Conservation (phyloP, 805 yeast species). For the Candida ficus region DNA sequence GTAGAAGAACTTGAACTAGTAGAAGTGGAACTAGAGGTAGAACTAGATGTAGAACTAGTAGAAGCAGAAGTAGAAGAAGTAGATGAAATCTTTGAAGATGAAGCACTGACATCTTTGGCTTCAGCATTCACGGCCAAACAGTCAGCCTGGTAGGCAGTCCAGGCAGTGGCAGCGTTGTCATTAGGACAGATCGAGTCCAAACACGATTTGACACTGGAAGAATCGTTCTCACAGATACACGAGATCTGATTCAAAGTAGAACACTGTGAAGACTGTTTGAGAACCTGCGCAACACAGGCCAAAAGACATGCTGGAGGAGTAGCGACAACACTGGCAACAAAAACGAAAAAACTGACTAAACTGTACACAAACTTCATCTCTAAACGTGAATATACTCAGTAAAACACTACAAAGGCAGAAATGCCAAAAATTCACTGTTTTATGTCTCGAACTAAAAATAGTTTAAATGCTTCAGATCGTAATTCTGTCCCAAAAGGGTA, state of each 20-base stretch:
- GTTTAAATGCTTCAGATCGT: background rate
- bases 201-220: slow-evolving; percentile 52
- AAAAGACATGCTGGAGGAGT: slow-evolving; percentile 90
- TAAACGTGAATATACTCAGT: slow-evolving; percentile 13
- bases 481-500: background rate
- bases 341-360: slow-evolving; percentile 15
- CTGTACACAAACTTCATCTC: no score
- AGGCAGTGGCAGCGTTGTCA: slow-evolving; percentile 54
- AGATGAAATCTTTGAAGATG: slow-evolving; percentile 31
- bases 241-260: slow-evolving; percentile 53
- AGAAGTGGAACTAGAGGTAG: slow-evolving; percentile 16
- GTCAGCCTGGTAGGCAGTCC: slow-evolving; percentile 46
- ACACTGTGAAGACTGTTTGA: slow-evolving; percentile 48
- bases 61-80: slow-evolving; percentile 23
- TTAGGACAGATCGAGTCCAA: slow-evolving; percentile 65
- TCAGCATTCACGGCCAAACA: slow-evolving; percentile 45
- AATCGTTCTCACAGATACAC: slow-evolving; percentile 64
- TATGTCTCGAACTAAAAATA: no score
- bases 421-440: no score
- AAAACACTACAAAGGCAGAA: no score
- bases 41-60: slow-evolving; percentile 15
- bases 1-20: slow-evolving; percentile 14
- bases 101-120: slow-evolving; percentile 27
- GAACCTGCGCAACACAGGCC: slow-evolving; percentile 79
- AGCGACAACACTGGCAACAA: slow-evolving; percentile 32